Evolutionary conservation across 2,329 filamentous ascomycete species (phyloP).

Genomic region (Thielaviopsis populi): DNA sequence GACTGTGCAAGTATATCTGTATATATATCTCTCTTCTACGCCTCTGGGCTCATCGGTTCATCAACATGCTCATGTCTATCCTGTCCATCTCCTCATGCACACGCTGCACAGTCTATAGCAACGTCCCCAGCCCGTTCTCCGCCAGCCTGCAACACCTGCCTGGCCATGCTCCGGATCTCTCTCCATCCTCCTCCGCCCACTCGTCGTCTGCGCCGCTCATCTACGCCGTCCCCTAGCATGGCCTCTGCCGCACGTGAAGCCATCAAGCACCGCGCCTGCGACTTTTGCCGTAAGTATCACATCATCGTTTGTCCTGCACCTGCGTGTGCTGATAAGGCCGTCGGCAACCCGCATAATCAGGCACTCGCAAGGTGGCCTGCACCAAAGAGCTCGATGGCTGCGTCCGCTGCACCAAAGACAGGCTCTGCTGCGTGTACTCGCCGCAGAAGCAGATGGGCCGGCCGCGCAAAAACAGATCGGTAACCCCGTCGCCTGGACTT

Average conservation of each 20-base stretch:
- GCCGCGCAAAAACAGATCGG: constrained; percentile 33
- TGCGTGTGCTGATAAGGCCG: too few species aligned
- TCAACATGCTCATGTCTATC: neutral
- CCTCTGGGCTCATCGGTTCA: too few species aligned
- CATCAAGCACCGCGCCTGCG: constrained; percentile 46
- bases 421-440: constrained; percentile 45
- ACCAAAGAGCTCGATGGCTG: constrained; percentile 47
- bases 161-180: constrained; percentile 2
- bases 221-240: neutral
- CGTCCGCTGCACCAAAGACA: constrained; percentile 41
- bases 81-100: neutral
- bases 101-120: neutral
- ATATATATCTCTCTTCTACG: too few species aligned
- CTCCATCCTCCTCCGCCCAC: neutral
- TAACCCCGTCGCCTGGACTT: neutral
- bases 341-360: constrained; percentile 24
- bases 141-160: neutral
- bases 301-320: neutral
- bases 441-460: constrained; percentile 52
- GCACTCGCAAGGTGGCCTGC: constrained; percentile 48
- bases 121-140: neutral
- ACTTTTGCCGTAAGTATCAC: constrained; percentile 46
- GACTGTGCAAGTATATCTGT: too few species aligned
- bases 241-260: constrained; percentile 18
- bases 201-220: neutral